Conservation (phyloP, 2,329 filamentous ascomycete species). For the Dactylellina cionopaga region DNA sequence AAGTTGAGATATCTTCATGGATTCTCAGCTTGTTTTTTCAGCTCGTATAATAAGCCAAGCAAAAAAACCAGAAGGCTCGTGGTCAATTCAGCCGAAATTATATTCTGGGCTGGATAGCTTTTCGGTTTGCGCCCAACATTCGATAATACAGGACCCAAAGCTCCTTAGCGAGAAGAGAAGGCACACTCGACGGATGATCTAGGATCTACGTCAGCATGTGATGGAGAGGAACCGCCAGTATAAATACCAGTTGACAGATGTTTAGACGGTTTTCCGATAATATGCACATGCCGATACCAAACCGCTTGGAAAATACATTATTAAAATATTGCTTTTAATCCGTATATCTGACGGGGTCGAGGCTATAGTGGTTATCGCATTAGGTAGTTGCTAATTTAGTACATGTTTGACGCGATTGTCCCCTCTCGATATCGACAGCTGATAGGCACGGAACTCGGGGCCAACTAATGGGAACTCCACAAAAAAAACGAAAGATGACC, state of each 20-base stretch:
- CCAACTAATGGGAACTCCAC: constrained; percentile 35
- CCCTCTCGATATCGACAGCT: background rate
- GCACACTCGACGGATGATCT: constrained; percentile 4
- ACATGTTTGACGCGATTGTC: constrained; percentile 28
- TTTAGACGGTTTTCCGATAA: no score
- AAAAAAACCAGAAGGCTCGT: constrained; percentile 38
- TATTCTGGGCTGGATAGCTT: no score
- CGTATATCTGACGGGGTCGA: no score
- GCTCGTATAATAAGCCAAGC: no score
- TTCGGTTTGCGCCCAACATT: no score
- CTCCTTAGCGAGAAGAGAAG: background rate
- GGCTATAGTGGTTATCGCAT: background rate
- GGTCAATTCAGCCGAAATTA: constrained; percentile 22
- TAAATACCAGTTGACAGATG: constrained; percentile 7
- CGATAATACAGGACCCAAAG: no score
- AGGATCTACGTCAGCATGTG: constrained; percentile 33
- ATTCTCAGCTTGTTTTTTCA: constrained; percentile 7
- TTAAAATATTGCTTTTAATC: no score
- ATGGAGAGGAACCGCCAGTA: background rate
- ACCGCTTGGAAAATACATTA: background rate
- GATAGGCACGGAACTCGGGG: constrained; percentile 25
- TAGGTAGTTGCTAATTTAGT: constrained; percentile 7
- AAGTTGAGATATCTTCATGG: constrained; percentile 19
- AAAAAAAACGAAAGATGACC: constrained; percentile 17
- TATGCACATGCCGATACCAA: constrained; percentile 11